A percentile compares a stretch with the other conserved stretches of the same genome.
Evolutionary conservation across 225 moss, liverwort and hornwort species (phyloP).

Genomic region (Marchantia polymorpha): DNA sequence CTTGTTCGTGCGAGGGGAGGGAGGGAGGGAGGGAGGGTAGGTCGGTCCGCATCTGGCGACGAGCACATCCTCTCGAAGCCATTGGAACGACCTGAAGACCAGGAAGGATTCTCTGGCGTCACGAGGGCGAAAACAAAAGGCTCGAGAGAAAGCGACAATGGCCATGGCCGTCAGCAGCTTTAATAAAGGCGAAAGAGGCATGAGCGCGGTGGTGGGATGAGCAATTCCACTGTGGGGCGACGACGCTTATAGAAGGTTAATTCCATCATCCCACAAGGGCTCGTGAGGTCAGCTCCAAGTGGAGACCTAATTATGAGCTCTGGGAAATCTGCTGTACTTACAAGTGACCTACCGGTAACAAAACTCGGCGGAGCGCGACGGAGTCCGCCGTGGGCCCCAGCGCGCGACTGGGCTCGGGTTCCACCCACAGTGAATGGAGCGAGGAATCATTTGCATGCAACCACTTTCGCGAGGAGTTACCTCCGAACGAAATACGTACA

Average conservation of each 20-base stretch:
- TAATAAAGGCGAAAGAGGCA: background rate
- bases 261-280: background rate
- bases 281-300: conserved; percentile 2
- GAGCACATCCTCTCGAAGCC: background rate
- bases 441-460: conserved; percentile 22
- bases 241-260: background rate
- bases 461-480: conserved; percentile 2
- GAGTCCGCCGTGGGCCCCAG: background rate
- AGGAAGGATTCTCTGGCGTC: conserved; percentile 7
- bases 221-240: background rate
- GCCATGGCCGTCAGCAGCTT: background rate
- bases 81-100: background rate
- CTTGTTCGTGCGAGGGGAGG: background rate
- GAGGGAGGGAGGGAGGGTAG: no score
- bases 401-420: background rate
- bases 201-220: background rate
- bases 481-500: background rate
- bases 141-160: conserved; percentile 5
- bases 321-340: background rate
- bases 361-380: background rate
- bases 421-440: background rate
- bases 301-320: conserved; percentile 2
- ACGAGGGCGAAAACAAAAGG: background rate
- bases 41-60: background rate
- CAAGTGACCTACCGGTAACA: conserved; percentile 14